Evolutionary conservation across 192 early-diverging fungal species (phyloP).

Genomic region (Coemansia sp.): DNA sequence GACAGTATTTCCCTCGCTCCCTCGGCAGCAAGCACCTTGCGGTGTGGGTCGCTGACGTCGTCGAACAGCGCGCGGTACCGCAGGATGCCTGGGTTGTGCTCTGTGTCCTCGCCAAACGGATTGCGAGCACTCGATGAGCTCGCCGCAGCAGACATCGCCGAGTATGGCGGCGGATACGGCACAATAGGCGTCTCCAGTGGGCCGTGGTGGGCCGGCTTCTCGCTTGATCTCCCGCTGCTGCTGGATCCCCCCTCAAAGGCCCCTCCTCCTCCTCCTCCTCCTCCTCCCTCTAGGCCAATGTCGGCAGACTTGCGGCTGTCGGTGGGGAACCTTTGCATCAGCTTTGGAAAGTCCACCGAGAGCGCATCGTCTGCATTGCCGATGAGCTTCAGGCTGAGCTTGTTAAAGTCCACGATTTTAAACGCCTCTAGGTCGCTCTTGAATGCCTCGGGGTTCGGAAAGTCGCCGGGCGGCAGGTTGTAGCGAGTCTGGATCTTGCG

Average conservation of each 20-base stretch:
- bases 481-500: constrained; percentile 67
- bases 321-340: constrained; percentile 75
- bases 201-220: constrained; percentile 5
- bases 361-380: constrained; percentile 71
- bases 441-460: constrained; percentile 76
- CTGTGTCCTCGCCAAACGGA: constrained; percentile 61
- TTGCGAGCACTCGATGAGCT: constrained; percentile 54
- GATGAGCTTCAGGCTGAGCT: constrained; percentile 69
- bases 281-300: constrained; percentile 23
- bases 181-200: constrained; percentile 10
- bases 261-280: too few relatives aligned
- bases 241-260: not conserved
- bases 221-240: constrained; percentile 12
- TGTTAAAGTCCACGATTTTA: constrained; percentile 81
- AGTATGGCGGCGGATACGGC: constrained; percentile 44
- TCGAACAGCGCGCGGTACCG: constrained; percentile 37
- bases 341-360: constrained; percentile 64
- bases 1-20: constrained; percentile 43
- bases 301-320: constrained; percentile 36
- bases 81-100: constrained; percentile 59
- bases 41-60: constrained; percentile 34
- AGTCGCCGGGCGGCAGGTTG: constrained; percentile 76
- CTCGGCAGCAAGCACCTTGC: constrained; percentile 23
- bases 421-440: constrained; percentile 65
- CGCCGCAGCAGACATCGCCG: constrained; percentile 35